A percentile compares a stretch with the other conserved stretches of the same genome.
Evolutionary conservation across 257 asterid species (phyloP).

Genomic region (Misopates orontium): DNA sequence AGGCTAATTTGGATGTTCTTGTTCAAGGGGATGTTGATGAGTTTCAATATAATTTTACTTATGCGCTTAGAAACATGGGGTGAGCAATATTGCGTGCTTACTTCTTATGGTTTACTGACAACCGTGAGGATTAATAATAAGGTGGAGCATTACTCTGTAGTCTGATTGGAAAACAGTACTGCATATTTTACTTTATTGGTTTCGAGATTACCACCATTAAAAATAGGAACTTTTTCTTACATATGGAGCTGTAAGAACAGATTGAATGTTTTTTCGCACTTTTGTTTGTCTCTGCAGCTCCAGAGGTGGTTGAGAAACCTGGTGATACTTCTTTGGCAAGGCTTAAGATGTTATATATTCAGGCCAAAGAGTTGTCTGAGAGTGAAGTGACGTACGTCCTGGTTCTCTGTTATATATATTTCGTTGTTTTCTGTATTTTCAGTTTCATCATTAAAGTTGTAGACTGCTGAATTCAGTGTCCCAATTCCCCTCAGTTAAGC

Average conservation of each 20-base stretch:
- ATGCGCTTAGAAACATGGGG: neutral
- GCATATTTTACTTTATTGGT: too few relatives aligned
- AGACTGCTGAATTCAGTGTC: too few relatives aligned
- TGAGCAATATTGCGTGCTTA: neutral
- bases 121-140: too few relatives aligned
- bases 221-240: too few relatives aligned
- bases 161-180: too few relatives aligned
- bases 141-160: too few relatives aligned
- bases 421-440: conserved; percentile 9
- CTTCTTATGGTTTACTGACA: too few relatives aligned
- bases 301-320: conserved; percentile 64
- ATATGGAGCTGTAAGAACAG: too few relatives aligned
- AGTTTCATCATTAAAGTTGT: neutral
- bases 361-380: conserved; percentile 69
- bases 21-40: neutral
- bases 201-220: too few relatives aligned
- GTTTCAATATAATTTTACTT: too few relatives aligned
- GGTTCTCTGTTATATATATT: conserved; percentile 6
- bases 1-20: neutral
- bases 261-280: neutral
- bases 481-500: neutral
- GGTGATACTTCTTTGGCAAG: conserved; percentile 58
- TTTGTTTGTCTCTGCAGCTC: conserved; percentile 40
- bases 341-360: conserved; percentile 56
- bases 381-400: conserved; percentile 49